A percentile compares a stretch with the other conserved stretches of the same genome.
These are phyloP conservation scores for Fonsecaea erecta DNA, from an alignment of 2,329 filamentous ascomycete genomes.

Conservation along the genomic window DNA sequence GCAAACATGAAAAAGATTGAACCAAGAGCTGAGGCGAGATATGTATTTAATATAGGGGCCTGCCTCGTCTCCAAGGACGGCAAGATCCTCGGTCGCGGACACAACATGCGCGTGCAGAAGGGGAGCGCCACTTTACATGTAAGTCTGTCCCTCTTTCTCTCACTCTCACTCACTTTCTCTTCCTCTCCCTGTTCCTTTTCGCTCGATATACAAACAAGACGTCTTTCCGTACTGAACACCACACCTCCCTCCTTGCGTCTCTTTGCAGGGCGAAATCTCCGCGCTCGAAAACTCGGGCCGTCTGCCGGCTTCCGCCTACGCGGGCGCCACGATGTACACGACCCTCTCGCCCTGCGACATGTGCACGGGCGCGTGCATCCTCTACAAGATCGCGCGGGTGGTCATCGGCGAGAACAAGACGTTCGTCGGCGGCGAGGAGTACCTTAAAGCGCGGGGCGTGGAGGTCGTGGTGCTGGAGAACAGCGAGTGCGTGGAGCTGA, in stretches of 20 bases:
- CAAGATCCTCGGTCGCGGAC: conserved; percentile 70
- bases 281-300: conserved; percentile 74
- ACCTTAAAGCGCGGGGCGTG: conserved; percentile 69
- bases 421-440: conserved; percentile 73
- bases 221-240: too few relatives aligned
- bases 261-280: conserved; percentile 79
- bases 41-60: too few relatives aligned
- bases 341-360: conserved; percentile 80
- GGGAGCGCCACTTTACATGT: conserved; percentile 74
- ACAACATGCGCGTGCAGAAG: conserved; percentile 77
- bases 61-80: conserved; percentile 71
- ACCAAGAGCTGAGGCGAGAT: too few relatives aligned
- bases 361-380: conserved; percentile 77
- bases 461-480: conserved; percentile 74
- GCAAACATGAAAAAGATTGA: too few relatives aligned
- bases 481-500: conserved; percentile 67
- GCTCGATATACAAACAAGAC: too few relatives aligned
- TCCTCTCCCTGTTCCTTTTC: background rate
- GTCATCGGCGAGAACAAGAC: conserved; percentile 79
- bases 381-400: conserved; percentile 74
- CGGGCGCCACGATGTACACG: conserved; percentile 80
- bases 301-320: conserved; percentile 70
- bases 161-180: too few relatives aligned
- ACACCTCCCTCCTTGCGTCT: too few relatives aligned
- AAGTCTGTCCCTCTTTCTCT: too few relatives aligned